Conservation (phyloP, 2,329 filamentous ascomycete species). For the Penicillium sp. region DNA sequence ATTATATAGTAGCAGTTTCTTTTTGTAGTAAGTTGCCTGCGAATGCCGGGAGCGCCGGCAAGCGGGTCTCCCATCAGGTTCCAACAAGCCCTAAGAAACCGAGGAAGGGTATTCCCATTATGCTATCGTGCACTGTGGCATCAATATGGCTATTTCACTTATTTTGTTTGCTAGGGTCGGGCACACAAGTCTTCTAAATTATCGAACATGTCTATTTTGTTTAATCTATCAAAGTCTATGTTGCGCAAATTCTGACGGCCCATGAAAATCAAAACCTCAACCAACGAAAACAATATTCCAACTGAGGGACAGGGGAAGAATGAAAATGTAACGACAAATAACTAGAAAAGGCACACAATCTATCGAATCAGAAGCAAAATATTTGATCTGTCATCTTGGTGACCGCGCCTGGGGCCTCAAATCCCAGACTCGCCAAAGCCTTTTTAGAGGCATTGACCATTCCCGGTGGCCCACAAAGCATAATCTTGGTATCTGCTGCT, state of each 20-base stretch:
- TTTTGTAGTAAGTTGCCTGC: no score
- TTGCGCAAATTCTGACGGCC: neutral
- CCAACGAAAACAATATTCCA: neutral
- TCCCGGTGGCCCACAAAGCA: slow-evolving; percentile 61
- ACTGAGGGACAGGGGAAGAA: neutral
- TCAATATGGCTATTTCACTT: no score
- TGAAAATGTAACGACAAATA: neutral
- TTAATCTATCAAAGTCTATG: neutral
- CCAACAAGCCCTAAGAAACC: no score
- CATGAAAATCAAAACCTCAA: neutral
- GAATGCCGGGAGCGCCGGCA: no score
- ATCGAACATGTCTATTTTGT: neutral
- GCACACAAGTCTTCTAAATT: neutral
- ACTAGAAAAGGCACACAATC: neutral
- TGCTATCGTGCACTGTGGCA: no score
- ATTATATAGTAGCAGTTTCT: no score
- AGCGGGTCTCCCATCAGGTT: no score
- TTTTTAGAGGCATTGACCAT: slow-evolving; percentile 60
- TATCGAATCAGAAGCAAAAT: slow-evolving; percentile 49
- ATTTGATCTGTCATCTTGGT: slow-evolving; percentile 56
- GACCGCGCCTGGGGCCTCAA: slow-evolving; percentile 50
- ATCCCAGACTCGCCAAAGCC: slow-evolving; percentile 50
- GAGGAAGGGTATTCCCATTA: no score
- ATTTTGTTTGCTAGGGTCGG: no score
- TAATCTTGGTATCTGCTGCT: slow-evolving; percentile 49